Evolutionary conservation across 2,329 filamentous ascomycete species (phyloP).

Genomic region (Aspergillus ochraceus): DNA sequence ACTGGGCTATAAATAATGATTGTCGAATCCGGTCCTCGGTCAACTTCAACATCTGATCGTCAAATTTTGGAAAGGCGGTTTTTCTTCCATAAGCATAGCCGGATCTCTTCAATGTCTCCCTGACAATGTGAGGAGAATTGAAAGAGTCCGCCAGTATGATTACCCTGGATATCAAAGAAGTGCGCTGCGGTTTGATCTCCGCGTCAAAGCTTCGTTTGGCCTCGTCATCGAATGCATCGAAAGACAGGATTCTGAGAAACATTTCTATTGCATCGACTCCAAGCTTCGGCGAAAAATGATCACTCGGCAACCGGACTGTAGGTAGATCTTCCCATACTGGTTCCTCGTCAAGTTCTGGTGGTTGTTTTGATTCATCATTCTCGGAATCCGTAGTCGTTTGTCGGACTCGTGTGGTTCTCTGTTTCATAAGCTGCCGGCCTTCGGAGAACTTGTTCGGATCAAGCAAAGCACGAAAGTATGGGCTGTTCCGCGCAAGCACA

Average conservation of each 20-base stretch:
- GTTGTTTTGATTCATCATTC: background rate
- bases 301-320: conserved; percentile 27
- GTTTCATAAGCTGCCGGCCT: conserved; percentile 34
- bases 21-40: conserved; percentile 43
- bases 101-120: conserved; percentile 21
- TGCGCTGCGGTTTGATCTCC: conserved; percentile 28
- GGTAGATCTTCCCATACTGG: conserved; percentile 19
- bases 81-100: conserved; percentile 33
- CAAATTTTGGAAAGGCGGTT: conserved; percentile 24
- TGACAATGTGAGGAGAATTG: conserved; percentile 32
- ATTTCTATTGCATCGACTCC: conserved; percentile 35
- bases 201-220: conserved; percentile 20
- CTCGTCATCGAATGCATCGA: conserved; percentile 25
- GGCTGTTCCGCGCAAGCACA: conserved; percentile 33
- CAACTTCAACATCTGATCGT: conserved; percentile 26
- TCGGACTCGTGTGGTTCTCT: conserved; percentile 18
- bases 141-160: conserved; percentile 36
- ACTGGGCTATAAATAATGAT: conserved; percentile 37
- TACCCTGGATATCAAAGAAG: conserved; percentile 32
- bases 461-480: conserved; percentile 42
- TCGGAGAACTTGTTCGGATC: conserved; percentile 45
- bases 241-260: conserved; percentile 33
- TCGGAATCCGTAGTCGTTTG: background rate
- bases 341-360: conserved; percentile 1
- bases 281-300: conserved; percentile 25